These are phyloP conservation scores for Diutina sp. DNA, from an alignment of 1,139 yeast genomes.

Conservation along the genomic window DNA sequence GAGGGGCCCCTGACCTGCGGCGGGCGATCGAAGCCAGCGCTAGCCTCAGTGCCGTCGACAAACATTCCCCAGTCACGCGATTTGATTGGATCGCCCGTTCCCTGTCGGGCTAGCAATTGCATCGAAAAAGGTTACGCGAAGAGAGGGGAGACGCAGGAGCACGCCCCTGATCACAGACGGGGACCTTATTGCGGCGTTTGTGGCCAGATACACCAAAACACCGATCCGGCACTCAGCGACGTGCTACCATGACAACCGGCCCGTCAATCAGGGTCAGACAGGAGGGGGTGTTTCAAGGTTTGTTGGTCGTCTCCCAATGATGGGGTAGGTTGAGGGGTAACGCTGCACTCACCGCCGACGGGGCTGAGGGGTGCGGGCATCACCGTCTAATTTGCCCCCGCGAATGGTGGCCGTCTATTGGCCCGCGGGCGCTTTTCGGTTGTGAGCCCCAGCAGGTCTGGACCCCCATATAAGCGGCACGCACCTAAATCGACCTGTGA, in stretches of 20 bases:
- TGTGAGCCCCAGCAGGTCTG: not conserved
- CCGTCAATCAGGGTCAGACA: not conserved
- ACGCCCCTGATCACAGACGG: not conserved
- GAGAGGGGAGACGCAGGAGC: constrained; percentile 1
- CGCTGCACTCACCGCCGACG: no score
- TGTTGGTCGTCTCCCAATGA: no score
- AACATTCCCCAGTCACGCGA: not conserved
- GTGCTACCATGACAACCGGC: not conserved
- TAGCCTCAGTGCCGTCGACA: not conserved
- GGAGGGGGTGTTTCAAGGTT: no score
- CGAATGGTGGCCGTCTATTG: no score
- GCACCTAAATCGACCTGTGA: not conserved
- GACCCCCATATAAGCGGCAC: not conserved
- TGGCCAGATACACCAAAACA: not conserved
- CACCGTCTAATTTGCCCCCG: no score
- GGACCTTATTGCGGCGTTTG: not conserved
- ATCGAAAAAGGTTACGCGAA: not conserved
- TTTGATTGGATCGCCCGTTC: not conserved
- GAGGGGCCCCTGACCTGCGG: not conserved
- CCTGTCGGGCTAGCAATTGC: not conserved
- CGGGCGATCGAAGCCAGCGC: not conserved
- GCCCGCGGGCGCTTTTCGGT: not conserved
- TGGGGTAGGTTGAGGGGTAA: no score
- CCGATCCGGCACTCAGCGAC: not conserved
- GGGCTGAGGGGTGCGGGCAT: no score